Conservation (phyloP, 1,284 basidiomycete genomes). For the Athelia sp. region DNA sequence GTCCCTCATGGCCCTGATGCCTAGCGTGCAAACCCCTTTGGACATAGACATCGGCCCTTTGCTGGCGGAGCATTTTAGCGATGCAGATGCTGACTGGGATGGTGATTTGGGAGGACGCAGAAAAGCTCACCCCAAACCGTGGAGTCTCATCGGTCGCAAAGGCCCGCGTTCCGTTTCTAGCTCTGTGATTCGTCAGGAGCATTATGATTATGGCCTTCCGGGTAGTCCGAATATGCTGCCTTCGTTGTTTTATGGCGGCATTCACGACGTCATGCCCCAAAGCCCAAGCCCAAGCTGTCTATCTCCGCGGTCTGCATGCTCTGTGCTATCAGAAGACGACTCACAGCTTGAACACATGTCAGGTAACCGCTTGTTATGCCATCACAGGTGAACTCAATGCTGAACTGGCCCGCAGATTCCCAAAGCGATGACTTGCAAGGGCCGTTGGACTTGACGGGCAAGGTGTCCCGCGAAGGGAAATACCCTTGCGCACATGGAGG, state of each 20-base stretch:
- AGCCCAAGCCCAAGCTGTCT: conserved; percentile 10
- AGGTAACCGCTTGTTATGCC: too few relatives aligned
- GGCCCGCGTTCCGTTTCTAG: conserved; percentile 30
- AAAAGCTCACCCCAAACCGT: conserved; percentile 25
- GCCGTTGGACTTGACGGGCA: conserved; percentile 31
- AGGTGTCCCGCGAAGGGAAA: conserved; percentile 24
- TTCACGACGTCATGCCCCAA: conserved; percentile 12
- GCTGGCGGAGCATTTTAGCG: too few relatives aligned
- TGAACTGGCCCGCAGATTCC: background rate
- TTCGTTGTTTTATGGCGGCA: conserved; percentile 16
- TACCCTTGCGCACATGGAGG: conserved; percentile 37
- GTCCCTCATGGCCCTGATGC: conserved; percentile 23
- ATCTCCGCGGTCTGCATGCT: background rate
- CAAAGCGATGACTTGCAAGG: conserved; percentile 4
- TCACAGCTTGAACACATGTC: too few relatives aligned
- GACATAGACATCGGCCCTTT: background rate
- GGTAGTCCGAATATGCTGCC: conserved; percentile 27
- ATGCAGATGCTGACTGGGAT: conserved; percentile 6
- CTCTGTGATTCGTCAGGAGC: conserved; percentile 23
- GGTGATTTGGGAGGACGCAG: conserved; percentile 20
- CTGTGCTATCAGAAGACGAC: background rate
- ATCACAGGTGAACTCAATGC: too few relatives aligned
- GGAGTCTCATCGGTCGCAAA: conserved; percentile 34
- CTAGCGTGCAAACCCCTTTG: conserved; percentile 8
- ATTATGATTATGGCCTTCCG: conserved; percentile 13